Evolutionary conservation across 305 asterid species (phyloP).

Genomic region (Fraxinus sp.): DNA sequence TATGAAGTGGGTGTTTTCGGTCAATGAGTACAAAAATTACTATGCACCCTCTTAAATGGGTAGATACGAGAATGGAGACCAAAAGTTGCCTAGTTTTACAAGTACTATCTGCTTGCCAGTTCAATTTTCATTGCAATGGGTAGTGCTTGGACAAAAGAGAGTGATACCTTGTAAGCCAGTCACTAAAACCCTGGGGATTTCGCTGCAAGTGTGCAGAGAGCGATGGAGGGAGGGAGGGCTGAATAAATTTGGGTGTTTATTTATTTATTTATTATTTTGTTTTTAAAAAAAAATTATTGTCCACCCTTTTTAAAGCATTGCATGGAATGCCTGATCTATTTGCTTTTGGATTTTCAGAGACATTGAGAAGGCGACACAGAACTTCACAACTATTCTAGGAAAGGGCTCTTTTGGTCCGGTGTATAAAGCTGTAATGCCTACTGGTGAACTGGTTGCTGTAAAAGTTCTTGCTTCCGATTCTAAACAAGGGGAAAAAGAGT

Average conservation of each 20-base stretch:
- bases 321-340: not conserved
- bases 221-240: not conserved
- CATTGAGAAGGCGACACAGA: constrained; percentile 82
- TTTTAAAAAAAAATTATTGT: not conserved
- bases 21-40: not conserved
- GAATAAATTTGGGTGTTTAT: not conserved
- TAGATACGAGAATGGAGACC: not conserved
- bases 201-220: not conserved
- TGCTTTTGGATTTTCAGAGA: constrained; percentile 49
- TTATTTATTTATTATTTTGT: not conserved
- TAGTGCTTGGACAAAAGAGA: not conserved
- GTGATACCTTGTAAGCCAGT: not conserved
- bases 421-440: constrained; percentile 82
- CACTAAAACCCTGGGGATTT: not conserved
- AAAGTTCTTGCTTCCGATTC: constrained; percentile 95
- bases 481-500: constrained; percentile 97
- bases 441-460: constrained; percentile 89
- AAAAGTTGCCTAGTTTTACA: not conserved
- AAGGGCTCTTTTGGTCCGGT: constrained; percentile 98
- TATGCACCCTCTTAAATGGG: not conserved
- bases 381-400: constrained; percentile 81
- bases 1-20: not conserved
- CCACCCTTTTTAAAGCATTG: not conserved
- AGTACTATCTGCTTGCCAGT: not conserved
- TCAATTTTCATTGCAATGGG: not conserved